Conservation (phyloP, 2,329 filamentous ascomycete species). For the Curvularia hawaiiensis region DNA sequence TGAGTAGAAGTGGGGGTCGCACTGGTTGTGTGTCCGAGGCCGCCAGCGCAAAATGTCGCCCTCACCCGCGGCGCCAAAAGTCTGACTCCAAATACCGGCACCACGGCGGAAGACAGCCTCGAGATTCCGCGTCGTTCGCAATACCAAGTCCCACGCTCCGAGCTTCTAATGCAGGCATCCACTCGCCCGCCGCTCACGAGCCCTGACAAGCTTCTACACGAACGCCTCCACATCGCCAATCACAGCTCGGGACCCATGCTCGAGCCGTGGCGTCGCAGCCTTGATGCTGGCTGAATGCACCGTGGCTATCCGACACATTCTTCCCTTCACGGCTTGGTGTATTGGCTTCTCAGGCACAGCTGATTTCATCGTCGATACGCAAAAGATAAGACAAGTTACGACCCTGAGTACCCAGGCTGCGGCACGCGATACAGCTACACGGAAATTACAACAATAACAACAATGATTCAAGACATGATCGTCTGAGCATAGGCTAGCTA, state of each 20-base stretch:
- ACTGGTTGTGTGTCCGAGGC: constrained; percentile 15
- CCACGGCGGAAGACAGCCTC: constrained; percentile 1
- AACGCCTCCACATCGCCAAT: constrained; percentile 13
- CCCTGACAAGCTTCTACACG: constrained; percentile 9
- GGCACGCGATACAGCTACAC: not conserved
- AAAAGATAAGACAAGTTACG: not conserved
- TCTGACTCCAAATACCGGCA: constrained; percentile 7
- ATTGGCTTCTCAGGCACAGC: not conserved
- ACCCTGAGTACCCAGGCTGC: not conserved
- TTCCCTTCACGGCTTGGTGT: not conserved
- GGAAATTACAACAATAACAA: not conserved
- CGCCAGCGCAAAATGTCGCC: constrained; percentile 10
- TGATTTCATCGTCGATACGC: not conserved
- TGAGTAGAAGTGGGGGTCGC: constrained; percentile 18
- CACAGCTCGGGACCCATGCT: constrained; percentile 8
- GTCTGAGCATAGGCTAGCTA: not conserved
- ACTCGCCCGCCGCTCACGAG: constrained; percentile 17
- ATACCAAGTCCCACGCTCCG: constrained; percentile 15
- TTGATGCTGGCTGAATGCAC: constrained; percentile 9
- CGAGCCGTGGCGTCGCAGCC: constrained; percentile 10
- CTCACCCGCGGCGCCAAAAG: constrained; percentile 12
- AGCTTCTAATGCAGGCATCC: constrained; percentile 24
- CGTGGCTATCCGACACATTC: constrained; percentile 1
- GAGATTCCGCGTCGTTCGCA: constrained; percentile 13
- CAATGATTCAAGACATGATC: not conserved